Evolutionary conservation across 768 basidiomycete species (phyloP).

Genomic region (Leccinum longicurvipes): DNA sequence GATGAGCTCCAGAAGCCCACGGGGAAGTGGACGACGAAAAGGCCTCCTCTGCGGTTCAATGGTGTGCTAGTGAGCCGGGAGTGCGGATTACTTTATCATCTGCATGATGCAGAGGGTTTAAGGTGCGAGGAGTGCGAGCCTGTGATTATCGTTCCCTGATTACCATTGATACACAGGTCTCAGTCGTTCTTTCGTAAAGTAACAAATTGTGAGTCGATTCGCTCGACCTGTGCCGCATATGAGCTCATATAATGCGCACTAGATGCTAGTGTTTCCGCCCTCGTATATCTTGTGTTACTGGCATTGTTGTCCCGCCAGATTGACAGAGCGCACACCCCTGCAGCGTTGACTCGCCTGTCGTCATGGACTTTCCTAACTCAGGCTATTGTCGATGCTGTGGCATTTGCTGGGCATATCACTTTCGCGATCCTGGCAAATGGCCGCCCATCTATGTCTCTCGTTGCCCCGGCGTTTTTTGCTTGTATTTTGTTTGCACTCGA

Average conservation of each 20-base stretch:
- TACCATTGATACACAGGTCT: conserved; percentile 35
- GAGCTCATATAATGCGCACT: conserved; percentile 1
- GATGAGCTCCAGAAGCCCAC: conserved; percentile 72
- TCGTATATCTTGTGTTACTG: conserved; percentile 67
- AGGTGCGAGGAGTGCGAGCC: conserved; percentile 42
- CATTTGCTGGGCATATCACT: conserved; percentile 86
- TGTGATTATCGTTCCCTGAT: background rate
- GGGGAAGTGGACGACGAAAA: conserved; percentile 56
- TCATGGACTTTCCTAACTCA: conserved; percentile 82
- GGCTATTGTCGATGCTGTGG: conserved; percentile 74
- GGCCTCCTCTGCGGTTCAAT: conserved; percentile 56
- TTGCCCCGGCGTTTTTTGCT: conserved; percentile 82
- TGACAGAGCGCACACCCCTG: conserved; percentile 71
- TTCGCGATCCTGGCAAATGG: conserved; percentile 86
- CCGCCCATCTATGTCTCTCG: conserved; percentile 71
- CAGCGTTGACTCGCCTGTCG: conserved; percentile 74
- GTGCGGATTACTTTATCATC: conserved; percentile 72
- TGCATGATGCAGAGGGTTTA: conserved; percentile 65
- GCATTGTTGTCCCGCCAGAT: conserved; percentile 72
- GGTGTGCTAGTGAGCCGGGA: conserved; percentile 74
- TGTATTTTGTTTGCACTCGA: conserved; percentile 79
- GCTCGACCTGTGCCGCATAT: background rate
- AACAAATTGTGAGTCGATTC: conserved; percentile 49
- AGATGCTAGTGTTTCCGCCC: conserved; percentile 72
- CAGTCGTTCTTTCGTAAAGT: conserved; percentile 72